Conservation (phyloP, 177 flowering plant genomes). For the Tripterygium wilfordii region DNA sequence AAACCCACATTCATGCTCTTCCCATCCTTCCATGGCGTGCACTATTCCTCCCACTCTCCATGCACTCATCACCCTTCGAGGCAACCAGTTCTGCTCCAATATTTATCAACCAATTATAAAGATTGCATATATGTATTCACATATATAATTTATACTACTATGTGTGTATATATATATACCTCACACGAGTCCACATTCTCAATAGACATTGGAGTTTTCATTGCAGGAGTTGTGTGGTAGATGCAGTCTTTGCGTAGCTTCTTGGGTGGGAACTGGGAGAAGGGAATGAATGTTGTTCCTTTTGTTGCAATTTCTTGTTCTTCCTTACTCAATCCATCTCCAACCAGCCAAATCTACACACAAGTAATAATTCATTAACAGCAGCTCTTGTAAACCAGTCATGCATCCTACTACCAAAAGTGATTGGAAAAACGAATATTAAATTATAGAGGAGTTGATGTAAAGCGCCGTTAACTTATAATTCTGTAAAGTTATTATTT, state of each 20-base stretch:
- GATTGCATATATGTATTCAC: neutral
- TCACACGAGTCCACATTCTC: conserved; percentile 33
- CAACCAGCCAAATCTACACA: conserved; percentile 69
- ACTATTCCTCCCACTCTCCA: conserved; percentile 57
- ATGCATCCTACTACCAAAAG: neutral
- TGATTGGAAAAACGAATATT: neutral
- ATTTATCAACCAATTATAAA: neutral
- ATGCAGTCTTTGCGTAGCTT: conserved; percentile 50
- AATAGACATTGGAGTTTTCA: conserved; percentile 21
- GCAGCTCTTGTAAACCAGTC: too few species aligned
- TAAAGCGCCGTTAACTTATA: too few species aligned
- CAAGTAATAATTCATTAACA: neutral
- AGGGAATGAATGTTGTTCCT: conserved; percentile 69
- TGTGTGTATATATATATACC: conserved; percentile 8
- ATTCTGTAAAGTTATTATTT: too few species aligned
- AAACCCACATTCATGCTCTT: conserved; percentile 52
- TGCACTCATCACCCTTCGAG: conserved; percentile 69
- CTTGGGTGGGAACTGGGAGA: conserved; percentile 58
- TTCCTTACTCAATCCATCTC: conserved; percentile 34
- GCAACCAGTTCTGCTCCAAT: conserved; percentile 42
- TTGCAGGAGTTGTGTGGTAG: conserved; percentile 56
- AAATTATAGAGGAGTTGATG: neutral
- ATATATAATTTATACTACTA: neutral
- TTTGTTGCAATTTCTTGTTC: conserved; percentile 61
- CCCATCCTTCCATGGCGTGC: conserved; percentile 63